Conservation (phyloP, 2,329 filamentous ascomycete genomes). For the Hortaea sp. region DNA sequence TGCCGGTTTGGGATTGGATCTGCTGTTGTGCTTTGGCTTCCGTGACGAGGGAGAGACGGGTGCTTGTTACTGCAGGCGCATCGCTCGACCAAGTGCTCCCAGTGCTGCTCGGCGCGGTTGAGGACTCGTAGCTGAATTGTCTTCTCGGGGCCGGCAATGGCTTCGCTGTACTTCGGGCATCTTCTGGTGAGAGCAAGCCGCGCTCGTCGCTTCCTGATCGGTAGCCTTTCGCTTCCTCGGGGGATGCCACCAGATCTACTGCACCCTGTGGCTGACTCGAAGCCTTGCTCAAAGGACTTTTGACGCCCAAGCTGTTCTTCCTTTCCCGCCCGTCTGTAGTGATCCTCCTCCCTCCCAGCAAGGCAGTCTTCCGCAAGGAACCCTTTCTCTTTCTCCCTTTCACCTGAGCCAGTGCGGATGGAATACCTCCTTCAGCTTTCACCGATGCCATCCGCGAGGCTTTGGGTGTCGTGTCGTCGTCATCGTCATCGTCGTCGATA, state of each 20-base stretch:
- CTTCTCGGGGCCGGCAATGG: slow-evolving; percentile 1
- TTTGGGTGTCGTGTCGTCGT: slow-evolving; percentile 1
- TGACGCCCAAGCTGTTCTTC: slow-evolving; percentile 25
- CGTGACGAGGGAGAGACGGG: slow-evolving; percentile 20
- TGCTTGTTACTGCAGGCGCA: slow-evolving; percentile 15
- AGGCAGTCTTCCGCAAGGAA: slow-evolving; percentile 75
- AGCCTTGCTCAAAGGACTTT: slow-evolving; percentile 22
- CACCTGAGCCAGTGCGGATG: slow-evolving; percentile 35
- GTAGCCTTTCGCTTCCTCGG: no score
- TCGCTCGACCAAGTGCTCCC: slow-evolving; percentile 23
- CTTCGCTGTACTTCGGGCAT: no score
- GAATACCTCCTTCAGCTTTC: slow-evolving; percentile 41
- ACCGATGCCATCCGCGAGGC: slow-evolving; percentile 9
- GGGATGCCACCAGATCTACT: background rate
- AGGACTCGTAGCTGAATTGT: slow-evolving; percentile 30
- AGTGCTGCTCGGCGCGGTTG: slow-evolving; percentile 18
- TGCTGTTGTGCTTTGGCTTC: slow-evolving; percentile 9
- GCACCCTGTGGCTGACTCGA: slow-evolving; percentile 5
- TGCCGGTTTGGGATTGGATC: slow-evolving; percentile 2
- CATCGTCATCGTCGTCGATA: slow-evolving; percentile 21
- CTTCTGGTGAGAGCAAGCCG: no score
- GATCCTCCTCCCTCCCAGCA: slow-evolving; percentile 59
- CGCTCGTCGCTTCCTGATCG: background rate
- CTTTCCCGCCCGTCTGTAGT: slow-evolving; percentile 50
- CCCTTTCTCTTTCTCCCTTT: slow-evolving; percentile 64